Base-by-base conservation (phyloP, 208 protist species). In the Acanthamoeba triangularis region DNA sequence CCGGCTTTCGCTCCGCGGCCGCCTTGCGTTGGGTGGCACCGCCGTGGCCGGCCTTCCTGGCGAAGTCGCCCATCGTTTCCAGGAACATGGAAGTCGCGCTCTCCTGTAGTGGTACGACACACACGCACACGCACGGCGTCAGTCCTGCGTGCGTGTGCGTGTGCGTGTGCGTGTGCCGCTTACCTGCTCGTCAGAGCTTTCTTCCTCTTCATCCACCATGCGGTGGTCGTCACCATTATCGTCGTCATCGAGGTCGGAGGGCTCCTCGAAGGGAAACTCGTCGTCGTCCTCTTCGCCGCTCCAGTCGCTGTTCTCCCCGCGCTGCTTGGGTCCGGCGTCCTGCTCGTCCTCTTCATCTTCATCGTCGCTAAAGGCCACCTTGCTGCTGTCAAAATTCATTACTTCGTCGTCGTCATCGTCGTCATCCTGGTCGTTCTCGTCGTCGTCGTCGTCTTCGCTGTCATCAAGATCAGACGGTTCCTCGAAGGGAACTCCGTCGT, bases 221-320 rank as follows among this genome's bases (percentile, higher is more conserved):
- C n/a, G n/a, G n/a, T n/a, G n/a, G 7, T 5, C 69, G 7, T 78
- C 20, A 0, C 5, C 37, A 30, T 47, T 7, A 30, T 14, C 11
- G 3, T 23, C 69, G n/a, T 65, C 59, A 18, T 65, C 59, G 30
- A 18, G 30, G 37, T 47, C 69, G 20, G 37, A 78, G 69, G 69
- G 37, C 59, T 65, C 59, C 59, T 65, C 59, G 69, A 78, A 41
- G 69, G 69, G 69, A 7, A 47, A 78, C 11, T 13, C 54, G 59
- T 23, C 23, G 47, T 85, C 76, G 28, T 49, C 35, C 28, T 85
- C 76, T 33, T 49, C 35, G 76, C 76, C 76, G 47, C 76, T 85
- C 35, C 35, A 85, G 44, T 85, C 76, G 76, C 76, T 85, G 35
- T 85, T 28, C 47, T 85, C 76, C 8, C 41, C 41, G 76, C 76